A percentile compares a stretch with the other conserved stretches of the same genome.
phyloP scores from a whole-genome alignment of 2,329 filamentous ascomycete genomes.

The Aspergillus ochraceus region DNA sequence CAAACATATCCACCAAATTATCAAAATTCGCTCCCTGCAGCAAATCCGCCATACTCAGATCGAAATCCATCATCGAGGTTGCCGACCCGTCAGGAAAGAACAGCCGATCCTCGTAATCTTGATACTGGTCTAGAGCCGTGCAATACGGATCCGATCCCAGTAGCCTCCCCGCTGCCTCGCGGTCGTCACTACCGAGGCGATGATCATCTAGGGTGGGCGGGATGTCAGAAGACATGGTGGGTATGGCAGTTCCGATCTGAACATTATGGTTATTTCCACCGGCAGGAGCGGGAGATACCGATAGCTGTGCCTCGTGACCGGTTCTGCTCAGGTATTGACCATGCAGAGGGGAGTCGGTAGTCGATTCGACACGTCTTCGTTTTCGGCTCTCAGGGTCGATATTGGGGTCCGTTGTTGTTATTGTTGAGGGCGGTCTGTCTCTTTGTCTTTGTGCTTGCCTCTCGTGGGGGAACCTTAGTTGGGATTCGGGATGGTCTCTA shows the following conservation, averaged over 20 bases:
- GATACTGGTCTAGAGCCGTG: background rate
- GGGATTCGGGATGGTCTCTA: background rate
- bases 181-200: background rate
- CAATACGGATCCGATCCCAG: background rate
- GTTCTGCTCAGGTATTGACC: too few relatives aligned
- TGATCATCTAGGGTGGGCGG: background rate
- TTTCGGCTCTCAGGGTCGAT: background rate
- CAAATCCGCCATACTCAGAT: conserved; percentile 34
- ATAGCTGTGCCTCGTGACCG: too few relatives aligned
- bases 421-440: background rate
- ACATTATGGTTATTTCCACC: too few relatives aligned
- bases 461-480: background rate
- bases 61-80: conserved; percentile 21
- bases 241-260: background rate
- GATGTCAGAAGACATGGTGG: background rate
- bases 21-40: conserved; percentile 34
- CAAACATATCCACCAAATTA: conserved; percentile 32
- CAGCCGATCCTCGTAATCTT: background rate
- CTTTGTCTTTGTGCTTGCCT: background rate
- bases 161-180: background rate
- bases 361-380: background rate
- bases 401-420: background rate
- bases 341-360: background rate
- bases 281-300: too few relatives aligned
- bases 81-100: background rate